Evolutionary conservation across 306 rosid genomes (phyloP), one percentile per base, ranked within the genome.

Genomic region (Trifolium dubium): DNA sequence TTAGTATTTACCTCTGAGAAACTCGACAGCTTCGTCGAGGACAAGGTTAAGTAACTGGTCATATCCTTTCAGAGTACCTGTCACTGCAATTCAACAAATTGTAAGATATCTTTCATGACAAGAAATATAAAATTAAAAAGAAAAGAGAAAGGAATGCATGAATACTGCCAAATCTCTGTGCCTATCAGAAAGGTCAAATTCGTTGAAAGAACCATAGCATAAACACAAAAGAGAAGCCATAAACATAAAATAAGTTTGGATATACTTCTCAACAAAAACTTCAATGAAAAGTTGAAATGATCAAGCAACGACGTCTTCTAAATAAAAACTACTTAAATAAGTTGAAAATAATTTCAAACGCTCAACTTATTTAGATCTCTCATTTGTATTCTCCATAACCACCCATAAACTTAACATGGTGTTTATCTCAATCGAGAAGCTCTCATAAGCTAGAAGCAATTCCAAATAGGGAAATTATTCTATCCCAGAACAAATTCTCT

Each of bases 1-100:
- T 2, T 6, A 11, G n/a, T 64, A 79, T 64, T 74, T 80, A 94
- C 99, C 99, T 88, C 99, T 87, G 9, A 90, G 66, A 85, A 89
- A 94, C 81, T 94, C 99, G 9, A 92, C 77, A 18, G 97, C 95
- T 85, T 94, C 99, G 64, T 94, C 99, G 18, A 94, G 80, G 43
- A 94, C 97, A 75, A 94, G 99, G 79, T 94, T 94, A 37, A 94
- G 89, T 70, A 94, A 82, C 85, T 94, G 98, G 77, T 94, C 98
- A 77, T 94, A 94, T 67, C 97, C 98, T 86, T 94, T 94, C 2
- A 94, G 84, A 74, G 97, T 94, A 44, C 99, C 99, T 35, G 96
- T 94, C 58, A 94, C 84, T 81, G 84, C 6, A 64, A 81, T 64
- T 58, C 67, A 68, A 77, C 71, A 64, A 67, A 66, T 28, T 35